A percentile compares a stretch with the other conserved stretches of the same genome.
Conservation (phyloP, 495 filamentous ascomycete species). For the Penicillium coprophilum region DNA sequence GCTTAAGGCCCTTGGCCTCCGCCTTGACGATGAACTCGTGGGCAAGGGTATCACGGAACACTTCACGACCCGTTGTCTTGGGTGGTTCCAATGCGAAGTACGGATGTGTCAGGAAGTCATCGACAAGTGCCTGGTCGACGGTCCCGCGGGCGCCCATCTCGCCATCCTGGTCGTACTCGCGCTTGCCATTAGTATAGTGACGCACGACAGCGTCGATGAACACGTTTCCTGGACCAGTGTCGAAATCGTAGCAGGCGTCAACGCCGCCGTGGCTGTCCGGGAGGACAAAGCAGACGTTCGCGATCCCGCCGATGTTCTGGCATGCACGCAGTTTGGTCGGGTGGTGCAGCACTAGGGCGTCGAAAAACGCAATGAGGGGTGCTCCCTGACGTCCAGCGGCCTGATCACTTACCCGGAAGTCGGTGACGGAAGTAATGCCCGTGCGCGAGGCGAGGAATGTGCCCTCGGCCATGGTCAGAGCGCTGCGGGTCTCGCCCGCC, state of each 20-base stretch:
- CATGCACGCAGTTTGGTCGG: conserved; percentile 56
- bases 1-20: conserved; percentile 40
- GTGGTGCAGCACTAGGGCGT: conserved; percentile 54
- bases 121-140: conserved; percentile 53
- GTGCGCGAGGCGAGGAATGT: conserved; percentile 44
- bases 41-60: conserved; percentile 55
- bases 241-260: conserved; percentile 53
- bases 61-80: conserved; percentile 59
- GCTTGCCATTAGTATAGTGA: conserved; percentile 34
- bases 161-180: conserved; percentile 46
- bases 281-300: conserved; percentile 60
- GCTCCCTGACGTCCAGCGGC: conserved; percentile 48
- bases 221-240: conserved; percentile 46
- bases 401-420: conserved; percentile 48
- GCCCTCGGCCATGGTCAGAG: conserved; percentile 50
- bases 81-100: conserved; percentile 53
- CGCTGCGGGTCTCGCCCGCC: conserved; percentile 46
- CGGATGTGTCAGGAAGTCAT: conserved; percentile 48
- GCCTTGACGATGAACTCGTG: conserved; percentile 48
- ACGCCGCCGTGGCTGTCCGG: conserved; percentile 50
- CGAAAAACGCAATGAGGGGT: conserved; percentile 48
- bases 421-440: conserved; percentile 46
- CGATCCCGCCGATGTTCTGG: conserved; percentile 62
- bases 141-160: conserved; percentile 52
- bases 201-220: conserved; percentile 44